Evolutionary conservation across 2,329 filamentous ascomycete genomes (phyloP).

Genomic region (Shiraia sp.): DNA sequence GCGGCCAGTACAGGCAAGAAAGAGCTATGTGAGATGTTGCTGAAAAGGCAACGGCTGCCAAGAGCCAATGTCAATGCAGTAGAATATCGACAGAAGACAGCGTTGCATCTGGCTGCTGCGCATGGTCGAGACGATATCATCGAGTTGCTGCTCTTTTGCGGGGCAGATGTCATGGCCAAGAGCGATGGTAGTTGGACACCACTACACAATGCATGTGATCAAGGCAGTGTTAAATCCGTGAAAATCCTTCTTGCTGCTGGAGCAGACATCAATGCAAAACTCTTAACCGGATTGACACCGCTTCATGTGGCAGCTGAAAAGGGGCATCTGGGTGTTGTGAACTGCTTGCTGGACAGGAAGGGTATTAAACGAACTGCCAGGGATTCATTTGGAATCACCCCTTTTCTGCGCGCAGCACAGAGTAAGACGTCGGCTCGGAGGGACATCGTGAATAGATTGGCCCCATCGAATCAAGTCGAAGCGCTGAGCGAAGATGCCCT

Average conservation of each 20-base stretch:
- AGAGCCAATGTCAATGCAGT: slow-evolving; percentile 39
- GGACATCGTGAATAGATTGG: slow-evolving; percentile 48
- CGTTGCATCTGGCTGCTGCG: slow-evolving; percentile 40
- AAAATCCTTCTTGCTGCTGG: slow-evolving; percentile 33
- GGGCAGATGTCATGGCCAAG: slow-evolving; percentile 37
- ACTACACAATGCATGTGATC: slow-evolving; percentile 41
- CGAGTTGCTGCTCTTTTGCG: slow-evolving; percentile 34
- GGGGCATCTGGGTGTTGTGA: slow-evolving; percentile 43
- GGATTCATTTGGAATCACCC: slow-evolving; percentile 51
- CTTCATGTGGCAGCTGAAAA: slow-evolving; percentile 43
- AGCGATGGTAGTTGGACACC: slow-evolving; percentile 42
- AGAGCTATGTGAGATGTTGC: slow-evolving; percentile 54
- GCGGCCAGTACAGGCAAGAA: slow-evolving; percentile 61
- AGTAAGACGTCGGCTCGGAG: slow-evolving; percentile 37
- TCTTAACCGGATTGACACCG: slow-evolving; percentile 42
- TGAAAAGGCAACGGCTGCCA: slow-evolving; percentile 35
- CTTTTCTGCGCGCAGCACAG: slow-evolving; percentile 48
- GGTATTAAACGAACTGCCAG: slow-evolving; percentile 44
- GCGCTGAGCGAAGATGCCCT: slow-evolving; percentile 38
- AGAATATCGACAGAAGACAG: slow-evolving; percentile 42
- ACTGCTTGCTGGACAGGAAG: slow-evolving; percentile 40
- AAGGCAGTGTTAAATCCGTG: slow-evolving; percentile 38
- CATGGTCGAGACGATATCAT: slow-evolving; percentile 43
- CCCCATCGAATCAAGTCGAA: slow-evolving; percentile 48
- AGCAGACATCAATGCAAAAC: slow-evolving; percentile 38